Evolutionary conservation across 2,329 filamentous ascomycete species (phyloP), one percentile per base, ranked within the genome.

Genomic region (Coniella lustricola): DNA sequence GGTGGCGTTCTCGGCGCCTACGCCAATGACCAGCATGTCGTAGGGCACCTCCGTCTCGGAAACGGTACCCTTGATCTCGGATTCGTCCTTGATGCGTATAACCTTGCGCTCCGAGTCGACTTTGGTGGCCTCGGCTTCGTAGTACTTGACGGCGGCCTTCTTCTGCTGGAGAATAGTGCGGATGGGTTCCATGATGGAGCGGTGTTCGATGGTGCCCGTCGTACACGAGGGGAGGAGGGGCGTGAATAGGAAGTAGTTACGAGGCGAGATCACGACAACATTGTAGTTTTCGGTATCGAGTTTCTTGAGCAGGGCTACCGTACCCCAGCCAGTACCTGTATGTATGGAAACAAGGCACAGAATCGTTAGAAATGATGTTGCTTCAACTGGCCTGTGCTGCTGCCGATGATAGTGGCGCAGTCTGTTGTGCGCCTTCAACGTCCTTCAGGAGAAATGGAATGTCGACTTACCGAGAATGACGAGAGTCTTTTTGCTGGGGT

Each of bases 211-310:
- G 60, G 89, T 86, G 62, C 93, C 93, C 57, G 91, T 96, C 45
- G 93, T 97, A 73, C 93, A 98, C 64, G 91, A 97, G 56, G 93
- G 93, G 54, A 98, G 81, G 51, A 98, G 82, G 52, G 93, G 93
- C 25, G 93, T 98, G 79, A 98, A 98, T 59, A 98, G 85, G 83
- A 98, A 98, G 81, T 95, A 98, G 75, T 98, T 98, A 66, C 93
- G 88, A 47, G 93, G 93, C 43, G 93, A 97, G 67, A 98, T 88
- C 67, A 98, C 90, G 64, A 97, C 71, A 68, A 97, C 91, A 68
- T 98, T 97, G 81, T 97, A 98, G 79, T 97, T 95, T 69, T 95
- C 87, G 54, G 91, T 96, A 65, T 98, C 90, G 69, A 98, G 87
- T 67, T 95, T 96, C 81, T 98, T 98, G 57, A 98, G 81, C 53